Base-by-base conservation (phyloP, 2,329 filamentous ascomycete species). In the Beauveria bassiana region DNA sequence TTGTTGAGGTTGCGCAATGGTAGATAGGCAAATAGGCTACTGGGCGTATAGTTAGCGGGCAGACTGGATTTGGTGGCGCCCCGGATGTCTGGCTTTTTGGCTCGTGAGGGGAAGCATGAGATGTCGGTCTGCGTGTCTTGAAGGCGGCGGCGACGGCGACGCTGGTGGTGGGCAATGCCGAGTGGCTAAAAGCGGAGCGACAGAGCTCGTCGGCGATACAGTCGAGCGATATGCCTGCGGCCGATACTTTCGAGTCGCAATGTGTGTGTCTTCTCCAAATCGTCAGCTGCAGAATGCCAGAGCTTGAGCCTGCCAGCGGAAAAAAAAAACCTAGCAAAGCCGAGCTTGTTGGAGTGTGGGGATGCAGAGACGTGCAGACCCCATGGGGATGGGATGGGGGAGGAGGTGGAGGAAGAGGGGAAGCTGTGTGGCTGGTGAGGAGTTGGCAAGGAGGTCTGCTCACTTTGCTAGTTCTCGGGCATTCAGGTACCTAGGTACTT, bases 331-430 rank as follows among this genome's bases (percentile, higher is more conserved):
- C n/a, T 53, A 47, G 50, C n/a, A 60, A 34, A 60, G 58, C 58
- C 50, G 58, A 54, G 58, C 40, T 60, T 60, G 57, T 60, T 60
- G 49, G 58, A 60, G 58, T 60, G 58, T 60, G 58, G 58, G 58
- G 49, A 51, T 53, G 38, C 20, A 59, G 38, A 60, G 58, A 54
- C 26, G 40, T 60, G 50, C 58, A 60, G 58, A 60, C 58, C 58
- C 58, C 58, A 54, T 60, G 58, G 58, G 58, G 58, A 53, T 53
- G 49, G 47, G 34, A 38, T 38, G 34, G 57, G 45, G 22, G 42
- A 40, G 50, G 58, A 40, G 50, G 58, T 53, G 58, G 58, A 60
- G 58, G 58, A 60, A 53, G 58, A 60, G 58, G 58, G 58, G 58
- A 59, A 52, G 31, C 38, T 43, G 49, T 50, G 57, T 50, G 46